Evolutionary conservation across 192 early-diverging fungal species (phyloP), one percentile per base, ranked within the genome.

Genomic region (Coemansia sp.): DNA sequence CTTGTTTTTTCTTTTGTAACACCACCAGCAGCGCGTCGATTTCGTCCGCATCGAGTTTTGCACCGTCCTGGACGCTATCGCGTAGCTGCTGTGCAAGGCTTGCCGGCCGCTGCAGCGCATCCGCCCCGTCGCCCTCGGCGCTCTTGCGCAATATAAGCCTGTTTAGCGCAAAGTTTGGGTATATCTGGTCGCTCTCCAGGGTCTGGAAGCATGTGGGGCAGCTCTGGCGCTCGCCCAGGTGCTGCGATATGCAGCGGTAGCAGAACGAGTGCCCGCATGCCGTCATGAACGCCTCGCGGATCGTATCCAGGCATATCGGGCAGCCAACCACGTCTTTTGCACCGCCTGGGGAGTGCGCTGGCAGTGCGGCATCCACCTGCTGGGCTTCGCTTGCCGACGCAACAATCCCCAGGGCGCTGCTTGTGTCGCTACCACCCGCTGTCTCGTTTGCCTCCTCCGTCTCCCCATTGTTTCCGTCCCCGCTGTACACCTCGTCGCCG

Each of bases 231-330:
- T 78, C 72, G 8, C 73, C 43, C 3, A 95, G 81, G 68, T 95
- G 91, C 20, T 79, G 70, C 4, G 81, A 78, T 49, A 96, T 95
- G 68, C 94, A 96, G 7, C 74, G 63, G 73, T 90, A 88, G 70
- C 92, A 95, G 77, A 91, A 95, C 6, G 91, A 92, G 75, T 95
- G 94, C 1, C 94, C 92, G 76, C 94, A 95, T 24, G 84, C 83
- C 3, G 92, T 87, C 69, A 92, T 87, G 72, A 90, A 93, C 0
- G 91, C 91, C 55, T 92, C 89, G 35, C 76, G 76, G 64, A 95
- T 89, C 16, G 84, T 75, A 39, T 88, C 83, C 26, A 89, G 72
- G 61, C 94, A 95, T 33, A 95, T 93, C 24, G 92, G 90, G 66
- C 93, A 85, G 20, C 36, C 55, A 30, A 62, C 24, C 30, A n/a